Evolutionary conservation across 495 filamentous ascomycete genomes (phyloP).

Genomic region (Cercophora samala): DNA sequence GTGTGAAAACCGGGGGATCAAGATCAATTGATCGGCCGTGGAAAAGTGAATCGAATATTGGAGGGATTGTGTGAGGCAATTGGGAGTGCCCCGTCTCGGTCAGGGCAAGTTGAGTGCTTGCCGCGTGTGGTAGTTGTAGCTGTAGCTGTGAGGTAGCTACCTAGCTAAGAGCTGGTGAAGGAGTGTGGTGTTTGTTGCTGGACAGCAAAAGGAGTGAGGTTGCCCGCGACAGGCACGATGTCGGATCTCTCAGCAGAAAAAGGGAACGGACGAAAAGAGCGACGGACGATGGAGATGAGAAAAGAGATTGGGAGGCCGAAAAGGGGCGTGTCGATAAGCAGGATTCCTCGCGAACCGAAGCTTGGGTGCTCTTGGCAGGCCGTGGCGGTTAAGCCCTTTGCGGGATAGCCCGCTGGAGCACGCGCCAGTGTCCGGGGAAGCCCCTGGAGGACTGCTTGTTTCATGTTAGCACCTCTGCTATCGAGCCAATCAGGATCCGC

Average conservation of each 20-base stretch:
- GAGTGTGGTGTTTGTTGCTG: not conserved
- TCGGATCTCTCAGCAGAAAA: not conserved
- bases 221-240: not conserved
- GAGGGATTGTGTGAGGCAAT: conserved; percentile 5
- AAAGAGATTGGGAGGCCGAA: not conserved
- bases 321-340: conserved; percentile 1
- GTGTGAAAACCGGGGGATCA: conserved; percentile 2
- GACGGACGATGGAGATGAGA: not conserved
- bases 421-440: conserved; percentile 12
- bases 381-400: conserved; percentile 8
- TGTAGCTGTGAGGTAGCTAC: not conserved
- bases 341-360: conserved; percentile 2
- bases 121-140: not conserved
- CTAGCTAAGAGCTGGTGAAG: not conserved
- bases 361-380: not conserved
- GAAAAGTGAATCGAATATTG: not conserved
- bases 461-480: conserved; percentile 3
- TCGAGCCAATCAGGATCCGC: conserved; percentile 4
- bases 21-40: not conserved
- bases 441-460: not conserved
- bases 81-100: conserved; percentile 10
- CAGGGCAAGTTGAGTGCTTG: not conserved
- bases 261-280: not conserved
- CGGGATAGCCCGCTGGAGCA: conserved; percentile 20
- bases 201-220: not conserved